Evolutionary conservation across 768 basidiomycete genomes (phyloP).

Genomic region (Phallus indusiatus): DNA sequence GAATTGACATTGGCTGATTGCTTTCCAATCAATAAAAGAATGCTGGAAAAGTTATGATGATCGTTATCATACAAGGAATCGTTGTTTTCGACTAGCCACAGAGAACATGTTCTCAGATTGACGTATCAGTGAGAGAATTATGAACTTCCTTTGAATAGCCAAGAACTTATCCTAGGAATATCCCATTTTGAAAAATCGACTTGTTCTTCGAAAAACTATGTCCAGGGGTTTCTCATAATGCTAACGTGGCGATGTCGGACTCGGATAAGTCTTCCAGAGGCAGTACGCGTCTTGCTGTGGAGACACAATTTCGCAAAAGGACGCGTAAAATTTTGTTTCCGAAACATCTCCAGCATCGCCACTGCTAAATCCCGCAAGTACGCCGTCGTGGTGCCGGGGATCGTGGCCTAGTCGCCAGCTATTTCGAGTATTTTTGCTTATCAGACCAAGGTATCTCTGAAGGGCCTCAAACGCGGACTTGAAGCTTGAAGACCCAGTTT

Average conservation of each 20-base stretch:
- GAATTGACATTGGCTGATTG: too few relatives aligned
- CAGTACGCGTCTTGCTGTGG: conserved; percentile 27
- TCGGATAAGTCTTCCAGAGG: conserved; percentile 86
- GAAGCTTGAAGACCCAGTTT: conserved; percentile 34
- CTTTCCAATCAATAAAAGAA: too few relatives aligned
- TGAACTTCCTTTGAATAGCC: conserved; percentile 68
- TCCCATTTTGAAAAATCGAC: conserved; percentile 61
- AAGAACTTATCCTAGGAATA: conserved; percentile 56
- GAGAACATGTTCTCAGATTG: not conserved
- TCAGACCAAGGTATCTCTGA: conserved; percentile 76
- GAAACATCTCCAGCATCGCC: conserved; percentile 52
- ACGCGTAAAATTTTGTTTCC: conserved; percentile 56
- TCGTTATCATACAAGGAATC: too few relatives aligned
- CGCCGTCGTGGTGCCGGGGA: conserved; percentile 81
- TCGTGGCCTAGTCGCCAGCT: conserved; percentile 92
- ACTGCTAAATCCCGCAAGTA: conserved; percentile 59
- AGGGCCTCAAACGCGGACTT: conserved; percentile 58
- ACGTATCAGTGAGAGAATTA: conserved; percentile 12
- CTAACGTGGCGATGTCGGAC: conserved; percentile 94
- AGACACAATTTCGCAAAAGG: conserved; percentile 21
- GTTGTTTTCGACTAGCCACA: conserved; percentile 7
- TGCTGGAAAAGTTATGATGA: too few relatives aligned
- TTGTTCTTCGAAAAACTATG: conserved; percentile 12
- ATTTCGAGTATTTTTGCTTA: conserved; percentile 91
- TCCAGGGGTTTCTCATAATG: conserved; percentile 48